phyloP scores from a whole-genome alignment of 306 rosid genomes.

The Spatholobus suberectus region DNA sequence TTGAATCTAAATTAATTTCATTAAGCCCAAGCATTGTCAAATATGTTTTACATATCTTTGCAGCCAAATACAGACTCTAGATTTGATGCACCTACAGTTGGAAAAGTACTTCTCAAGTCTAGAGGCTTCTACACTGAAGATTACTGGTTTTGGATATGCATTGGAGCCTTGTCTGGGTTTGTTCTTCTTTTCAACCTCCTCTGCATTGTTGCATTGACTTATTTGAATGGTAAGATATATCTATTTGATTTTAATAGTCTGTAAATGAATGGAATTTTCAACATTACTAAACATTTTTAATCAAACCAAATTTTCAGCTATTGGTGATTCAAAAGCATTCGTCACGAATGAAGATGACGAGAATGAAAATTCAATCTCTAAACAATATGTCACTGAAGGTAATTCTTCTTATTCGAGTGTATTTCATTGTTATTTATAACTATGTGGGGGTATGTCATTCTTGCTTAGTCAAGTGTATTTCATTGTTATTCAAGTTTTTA shows the following conservation, averaged over 20 bases:
- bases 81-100: slow-evolving; percentile 58
- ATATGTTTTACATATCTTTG: slow-evolving; percentile 1
- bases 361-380: slow-evolving; percentile 19
- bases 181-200: slow-evolving; percentile 67
- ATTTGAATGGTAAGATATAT: slow-evolving; percentile 62
- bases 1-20: neutral
- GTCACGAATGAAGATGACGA: slow-evolving; percentile 43
- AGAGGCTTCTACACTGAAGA: slow-evolving; percentile 68
- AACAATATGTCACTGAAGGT: slow-evolving; percentile 33
- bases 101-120: slow-evolving; percentile 62
- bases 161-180: slow-evolving; percentile 71
- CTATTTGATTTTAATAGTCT: slow-evolving; percentile 16
- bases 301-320: slow-evolving; percentile 53
- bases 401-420: slow-evolving; percentile 21
- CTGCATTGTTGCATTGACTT: slow-evolving; percentile 62
- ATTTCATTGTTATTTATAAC: slow-evolving; percentile 2
- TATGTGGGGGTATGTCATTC: neutral
- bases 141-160: slow-evolving; percentile 75
- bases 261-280: neutral
- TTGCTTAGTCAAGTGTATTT: slow-evolving; percentile 18
- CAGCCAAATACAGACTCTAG: slow-evolving; percentile 64
- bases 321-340: slow-evolving; percentile 56
- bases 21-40: neutral
- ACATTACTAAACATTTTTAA: neutral
- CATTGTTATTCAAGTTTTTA: slow-evolving; percentile 3